Percentiles rank a stretch among this genome's conserved stretches.
These are phyloP conservation scores for Suhomyces chickasaworum DNA, from an alignment of 1,139 yeast species.

Conservation along the genomic window DNA sequence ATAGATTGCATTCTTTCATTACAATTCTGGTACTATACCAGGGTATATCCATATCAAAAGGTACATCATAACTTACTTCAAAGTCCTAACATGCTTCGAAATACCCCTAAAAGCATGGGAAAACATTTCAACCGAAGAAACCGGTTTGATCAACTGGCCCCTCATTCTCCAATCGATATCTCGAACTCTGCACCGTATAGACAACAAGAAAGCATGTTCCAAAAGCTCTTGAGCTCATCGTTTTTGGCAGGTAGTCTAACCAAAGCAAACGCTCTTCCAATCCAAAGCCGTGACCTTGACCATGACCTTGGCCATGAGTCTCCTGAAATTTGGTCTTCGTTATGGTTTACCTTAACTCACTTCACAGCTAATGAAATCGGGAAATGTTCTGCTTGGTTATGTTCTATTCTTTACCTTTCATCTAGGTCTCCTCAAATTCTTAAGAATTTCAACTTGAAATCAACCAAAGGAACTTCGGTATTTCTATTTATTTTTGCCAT, in stretches of 20 bases:
- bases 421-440: constrained; percentile 85
- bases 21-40: constrained; percentile 32
- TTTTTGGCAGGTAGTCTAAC: constrained; percentile 10
- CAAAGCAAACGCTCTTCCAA: constrained; percentile 5
- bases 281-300: neutral
- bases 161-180: constrained; percentile 16
- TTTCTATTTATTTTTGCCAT: constrained; percentile 40
- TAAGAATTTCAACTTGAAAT: constrained; percentile 31
- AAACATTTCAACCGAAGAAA: constrained; percentile 9
- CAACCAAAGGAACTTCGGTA: constrained; percentile 42
- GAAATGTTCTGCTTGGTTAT: constrained; percentile 84
- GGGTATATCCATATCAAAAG: constrained; percentile 22
- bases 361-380: constrained; percentile 14
- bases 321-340: neutral
- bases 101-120: constrained; percentile 6
- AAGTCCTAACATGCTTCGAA: constrained; percentile 20
- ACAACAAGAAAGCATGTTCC: constrained; percentile 8
- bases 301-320: neutral
- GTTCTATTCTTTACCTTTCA: constrained; percentile 81
- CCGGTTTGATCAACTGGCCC: constrained; percentile 10
- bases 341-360: neutral
- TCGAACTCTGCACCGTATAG: neutral
- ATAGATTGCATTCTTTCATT: constrained; percentile 25
- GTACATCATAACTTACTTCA: constrained; percentile 23
- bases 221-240: constrained; percentile 10